Base-by-base conservation (phyloP, 2,329 filamentous ascomycete genomes). In the Simplicillium aogashimaense region DNA sequence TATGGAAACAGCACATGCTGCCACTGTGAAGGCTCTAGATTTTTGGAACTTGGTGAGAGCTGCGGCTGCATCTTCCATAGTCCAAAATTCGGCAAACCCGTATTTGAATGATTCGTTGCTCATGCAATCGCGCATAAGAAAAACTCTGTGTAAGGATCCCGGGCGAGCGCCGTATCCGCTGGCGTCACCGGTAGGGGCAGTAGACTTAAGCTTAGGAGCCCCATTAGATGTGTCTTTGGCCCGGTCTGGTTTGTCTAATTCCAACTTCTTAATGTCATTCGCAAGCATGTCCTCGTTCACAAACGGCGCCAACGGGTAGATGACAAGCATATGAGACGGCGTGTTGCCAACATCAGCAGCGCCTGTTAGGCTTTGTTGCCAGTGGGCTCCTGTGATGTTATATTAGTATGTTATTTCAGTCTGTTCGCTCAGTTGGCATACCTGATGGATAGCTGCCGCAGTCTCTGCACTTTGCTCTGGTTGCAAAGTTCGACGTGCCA, bases 41-140 rank as follows among this genome's bases (percentile, higher is more conserved):
- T 79, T 81, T 31, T 77, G 76, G 50, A 83, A 82, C 48, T 86
- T 86, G 16, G 73, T 69, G 53, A 89, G 64, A 4, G 86, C 86
- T 16, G 79, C 81, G 56, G 80, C 73, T 2, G 86, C 84, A 57
- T 92, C 85, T 55, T 83, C 78, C 14, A 86, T 66, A 0, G 77
- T 83, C 50, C 77, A 81, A 55, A 89, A 94, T 57, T 94, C 86
- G 1, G 81, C 86, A 59, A 94, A 94, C 0, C 86, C 86, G 51
- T 86, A 94, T 48, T 81, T 76, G 70, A 84, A 85, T 38, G 81
- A 86, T 44, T 85, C 80, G 40, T 86, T 74, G 4, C 72, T 82
- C 44, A 69, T 70, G 35, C 79, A 72, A 53, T 90, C 83, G 41
- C 86, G 76, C 51, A 92, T 80, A 18, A 94, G 64, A 45, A 92